Evolutionary conservation across 169 alveolate species (phyloP).

Genomic region (Miamiensis avidus): DNA sequence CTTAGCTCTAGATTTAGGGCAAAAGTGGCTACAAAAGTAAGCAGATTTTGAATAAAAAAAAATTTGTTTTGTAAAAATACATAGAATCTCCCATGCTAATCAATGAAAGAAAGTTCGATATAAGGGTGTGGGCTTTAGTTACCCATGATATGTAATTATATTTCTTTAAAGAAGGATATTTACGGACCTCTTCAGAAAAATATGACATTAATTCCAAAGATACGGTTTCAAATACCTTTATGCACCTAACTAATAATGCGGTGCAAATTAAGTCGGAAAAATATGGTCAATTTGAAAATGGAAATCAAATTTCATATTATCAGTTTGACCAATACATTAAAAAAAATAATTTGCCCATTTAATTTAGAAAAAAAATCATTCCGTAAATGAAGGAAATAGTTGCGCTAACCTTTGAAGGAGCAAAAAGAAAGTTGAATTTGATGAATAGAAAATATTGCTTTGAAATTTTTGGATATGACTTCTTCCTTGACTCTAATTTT

Average conservation of each 20-base stretch:
- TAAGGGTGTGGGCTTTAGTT: conserved; percentile 80
- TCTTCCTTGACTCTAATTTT: conserved; percentile 70
- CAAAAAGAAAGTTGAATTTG: conserved; percentile 65
- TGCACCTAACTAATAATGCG: conserved; percentile 90
- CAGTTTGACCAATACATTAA: conserved; percentile 59
- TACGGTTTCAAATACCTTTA: conserved; percentile 51
- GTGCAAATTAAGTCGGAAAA: conserved; percentile 67
- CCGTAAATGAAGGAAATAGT: conserved; percentile 66
- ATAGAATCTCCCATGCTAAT: conserved; percentile 77
- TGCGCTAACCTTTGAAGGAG: conserved; percentile 60
- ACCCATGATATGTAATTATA: conserved; percentile 37
- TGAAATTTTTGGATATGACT: conserved; percentile 88
- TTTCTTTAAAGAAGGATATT: conserved; percentile 70
- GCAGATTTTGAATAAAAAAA: conserved; percentile 2
- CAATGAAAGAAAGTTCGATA: conserved; percentile 75
- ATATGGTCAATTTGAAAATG: conserved; percentile 85
- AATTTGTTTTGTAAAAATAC: conserved; percentile 76
- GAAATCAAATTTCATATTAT: conserved; percentile 73
- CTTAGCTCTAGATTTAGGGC: neutral
- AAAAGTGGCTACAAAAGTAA: neutral
- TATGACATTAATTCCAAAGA: conserved; percentile 56
- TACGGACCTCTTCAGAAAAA: conserved; percentile 72
- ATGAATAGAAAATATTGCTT: conserved; percentile 69
- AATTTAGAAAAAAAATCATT: conserved; percentile 53
- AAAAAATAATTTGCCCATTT: conserved; percentile 32